Evolutionary conservation across 2,329 filamentous ascomycete species (phyloP).

Genomic region (Penicillium sp.): DNA sequence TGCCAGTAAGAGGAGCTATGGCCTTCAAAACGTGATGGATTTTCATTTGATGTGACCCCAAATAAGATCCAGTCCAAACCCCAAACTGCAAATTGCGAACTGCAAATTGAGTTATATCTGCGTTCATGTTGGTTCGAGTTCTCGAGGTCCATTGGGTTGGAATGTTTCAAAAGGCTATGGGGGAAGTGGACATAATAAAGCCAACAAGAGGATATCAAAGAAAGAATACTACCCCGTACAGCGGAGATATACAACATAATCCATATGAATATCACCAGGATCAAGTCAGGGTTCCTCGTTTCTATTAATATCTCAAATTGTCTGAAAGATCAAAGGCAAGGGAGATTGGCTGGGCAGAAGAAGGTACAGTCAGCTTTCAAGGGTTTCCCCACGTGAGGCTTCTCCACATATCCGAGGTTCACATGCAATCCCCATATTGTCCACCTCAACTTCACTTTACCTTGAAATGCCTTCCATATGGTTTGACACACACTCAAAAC

Average conservation of each 20-base stretch:
- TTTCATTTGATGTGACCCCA: slow-evolving; percentile 1
- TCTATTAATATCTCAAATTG: background rate
- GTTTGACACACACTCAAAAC: background rate
- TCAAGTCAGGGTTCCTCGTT: background rate
- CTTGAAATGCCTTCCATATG: slow-evolving; percentile 2
- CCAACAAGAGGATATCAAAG: background rate
- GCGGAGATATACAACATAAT: background rate
- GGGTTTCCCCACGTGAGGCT: slow-evolving; percentile 18
- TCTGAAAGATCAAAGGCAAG: background rate
- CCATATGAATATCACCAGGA: background rate
- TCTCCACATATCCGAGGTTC: slow-evolving; percentile 26
- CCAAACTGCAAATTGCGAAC: background rate
- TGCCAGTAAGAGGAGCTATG: slow-evolving; percentile 8
- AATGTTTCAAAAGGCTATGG: background rate
- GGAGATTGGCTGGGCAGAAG: background rate
- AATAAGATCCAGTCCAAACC: background rate
- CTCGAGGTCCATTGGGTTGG: background rate
- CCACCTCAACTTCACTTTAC: background rate
- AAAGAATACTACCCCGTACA: background rate
- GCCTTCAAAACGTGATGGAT: slow-evolving; percentile 7
- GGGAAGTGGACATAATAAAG: background rate
- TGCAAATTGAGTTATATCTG: background rate
- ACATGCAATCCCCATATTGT: slow-evolving; percentile 21
- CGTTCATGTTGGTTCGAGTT: background rate
- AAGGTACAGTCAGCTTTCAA: slow-evolving; percentile 12